A percentile compares a stretch with the other conserved stretches of the same genome.
Conservation (phyloP, 768 basidiomycete genomes). For the Mycena galericulata region DNA sequence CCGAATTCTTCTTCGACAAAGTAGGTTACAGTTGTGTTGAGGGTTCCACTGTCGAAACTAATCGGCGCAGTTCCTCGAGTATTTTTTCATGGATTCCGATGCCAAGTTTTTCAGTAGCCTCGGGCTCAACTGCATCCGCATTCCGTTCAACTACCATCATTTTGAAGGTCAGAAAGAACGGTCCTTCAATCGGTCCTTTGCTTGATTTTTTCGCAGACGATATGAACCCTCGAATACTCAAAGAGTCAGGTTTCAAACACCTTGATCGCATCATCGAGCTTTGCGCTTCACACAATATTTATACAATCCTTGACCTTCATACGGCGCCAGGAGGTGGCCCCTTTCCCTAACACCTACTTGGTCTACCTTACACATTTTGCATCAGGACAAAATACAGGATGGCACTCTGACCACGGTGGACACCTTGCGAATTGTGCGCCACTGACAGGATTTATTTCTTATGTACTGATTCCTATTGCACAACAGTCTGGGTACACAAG, state of each 20-base stretch:
- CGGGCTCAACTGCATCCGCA: conserved; percentile 83
- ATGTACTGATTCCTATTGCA: neutral
- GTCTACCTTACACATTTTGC: neutral
- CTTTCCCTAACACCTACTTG: no score
- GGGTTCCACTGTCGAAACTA: neutral
- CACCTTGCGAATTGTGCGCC: conserved; percentile 68
- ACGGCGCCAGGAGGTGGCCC: conserved; percentile 68
- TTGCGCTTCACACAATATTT: conserved; percentile 81
- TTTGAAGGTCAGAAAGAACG: conserved; percentile 65
- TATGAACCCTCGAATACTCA: conserved; percentile 83
- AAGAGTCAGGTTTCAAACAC: conserved; percentile 80
- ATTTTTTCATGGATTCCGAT: conserved; percentile 84
- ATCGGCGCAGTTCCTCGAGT: conserved; percentile 74
- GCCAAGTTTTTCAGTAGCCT: conserved; percentile 82
- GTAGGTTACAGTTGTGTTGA: conserved; percentile 48
- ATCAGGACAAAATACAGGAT: conserved; percentile 68
- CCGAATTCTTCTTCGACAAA: conserved; percentile 88
- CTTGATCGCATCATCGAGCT: conserved; percentile 82
- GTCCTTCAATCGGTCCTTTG: neutral
- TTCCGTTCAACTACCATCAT: conserved; percentile 81
- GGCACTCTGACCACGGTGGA: conserved; percentile 83
- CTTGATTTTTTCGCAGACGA: conserved; percentile 57
- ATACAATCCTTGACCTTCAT: conserved; percentile 87
- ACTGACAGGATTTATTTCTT: neutral
- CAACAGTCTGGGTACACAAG: conserved; percentile 81